A percentile compares a stretch with the other conserved stretches of the same genome.
Conservation (phyloP, 2,329 filamentous ascomycete genomes). For the Rhynchosporium agropyri region DNA sequence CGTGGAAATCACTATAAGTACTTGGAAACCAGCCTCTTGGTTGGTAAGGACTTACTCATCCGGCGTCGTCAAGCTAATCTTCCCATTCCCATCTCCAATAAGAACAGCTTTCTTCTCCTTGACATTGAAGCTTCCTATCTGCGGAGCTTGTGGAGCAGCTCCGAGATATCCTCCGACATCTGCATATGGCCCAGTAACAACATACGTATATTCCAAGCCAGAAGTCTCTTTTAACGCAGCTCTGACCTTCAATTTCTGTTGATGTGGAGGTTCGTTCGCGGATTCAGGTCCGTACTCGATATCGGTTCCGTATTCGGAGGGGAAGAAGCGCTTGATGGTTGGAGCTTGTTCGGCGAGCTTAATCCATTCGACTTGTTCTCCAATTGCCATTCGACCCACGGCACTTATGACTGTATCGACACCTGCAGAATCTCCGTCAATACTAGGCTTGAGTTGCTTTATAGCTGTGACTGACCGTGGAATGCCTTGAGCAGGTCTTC, state of each 20-base stretch:
- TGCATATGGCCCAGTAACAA: conserved; percentile 74
- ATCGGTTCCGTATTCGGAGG: conserved; percentile 56
- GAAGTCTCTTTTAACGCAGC: conserved; percentile 57
- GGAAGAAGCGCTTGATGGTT: conserved; percentile 64
- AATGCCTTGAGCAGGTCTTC: conserved; percentile 59
- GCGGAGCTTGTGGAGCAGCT: conserved; percentile 19
- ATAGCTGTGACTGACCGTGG: conserved; percentile 36
- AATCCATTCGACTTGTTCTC: conserved; percentile 63
- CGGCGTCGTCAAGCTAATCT: conserved; percentile 71
- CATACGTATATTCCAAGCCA: conserved; percentile 62
- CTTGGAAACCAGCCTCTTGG: background rate
- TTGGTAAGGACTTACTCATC: conserved; percentile 57
- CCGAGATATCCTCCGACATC: conserved; percentile 53
- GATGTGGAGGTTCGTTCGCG: conserved; percentile 65
- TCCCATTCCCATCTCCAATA: conserved; percentile 62
- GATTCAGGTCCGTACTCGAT: conserved; percentile 61
- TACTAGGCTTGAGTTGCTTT: conserved; percentile 29
- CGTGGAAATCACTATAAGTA: conserved; percentile 47
- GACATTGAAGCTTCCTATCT: conserved; percentile 61
- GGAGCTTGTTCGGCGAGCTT: conserved; percentile 59
- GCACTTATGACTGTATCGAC: conserved; percentile 68
- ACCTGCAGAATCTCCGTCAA: conserved; percentile 35
- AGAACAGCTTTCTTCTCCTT: conserved; percentile 59
- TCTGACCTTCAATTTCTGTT: conserved; percentile 70
- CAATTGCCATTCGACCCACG: conserved; percentile 64